phyloP scores from a whole-genome alignment of 2,329 filamentous ascomycete species.

The Rhinocladiella mackenziei region DNA sequence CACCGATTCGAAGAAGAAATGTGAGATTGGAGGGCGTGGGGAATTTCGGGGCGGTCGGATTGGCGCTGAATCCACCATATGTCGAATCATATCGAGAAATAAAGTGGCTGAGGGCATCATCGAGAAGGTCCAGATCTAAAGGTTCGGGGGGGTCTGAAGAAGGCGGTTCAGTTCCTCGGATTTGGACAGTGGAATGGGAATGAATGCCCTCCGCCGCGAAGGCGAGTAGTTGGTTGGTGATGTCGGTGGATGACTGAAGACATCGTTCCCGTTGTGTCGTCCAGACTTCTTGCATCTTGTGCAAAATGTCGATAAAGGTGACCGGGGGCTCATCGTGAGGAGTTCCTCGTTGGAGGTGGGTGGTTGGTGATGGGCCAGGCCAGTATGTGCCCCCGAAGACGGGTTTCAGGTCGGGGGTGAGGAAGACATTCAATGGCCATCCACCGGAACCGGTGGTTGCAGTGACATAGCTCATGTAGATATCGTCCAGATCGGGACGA shows the following conservation, averaged over 20 bases:
- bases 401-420: constrained; percentile 87
- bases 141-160: constrained; percentile 55
- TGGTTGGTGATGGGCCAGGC: constrained; percentile 67
- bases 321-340: constrained; percentile 53
- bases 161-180: constrained; percentile 33
- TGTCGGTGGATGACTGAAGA: constrained; percentile 76
- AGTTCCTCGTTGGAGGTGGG: constrained; percentile 39
- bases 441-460: constrained; percentile 85
- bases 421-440: constrained; percentile 95
- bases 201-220: constrained; percentile 84
- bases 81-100: constrained; percentile 71
- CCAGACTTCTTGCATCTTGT: constrained; percentile 75
- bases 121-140: constrained; percentile 82
- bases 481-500: constrained; percentile 85
- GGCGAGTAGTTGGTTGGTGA: constrained; percentile 72
- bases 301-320: constrained; percentile 77
- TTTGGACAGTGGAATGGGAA: constrained; percentile 33
- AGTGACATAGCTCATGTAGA: constrained; percentile 98
- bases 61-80: constrained; percentile 70
- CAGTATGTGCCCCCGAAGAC: constrained; percentile 97
- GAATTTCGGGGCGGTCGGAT: constrained; percentile 68
- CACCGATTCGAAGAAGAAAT: constrained; percentile 71
- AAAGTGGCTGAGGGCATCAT: constrained; percentile 83
- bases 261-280: constrained; percentile 77
- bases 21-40: constrained; percentile 79